Conservation (phyloP, 768 basidiomycete genomes). For the Polyporus arcularius region DNA sequence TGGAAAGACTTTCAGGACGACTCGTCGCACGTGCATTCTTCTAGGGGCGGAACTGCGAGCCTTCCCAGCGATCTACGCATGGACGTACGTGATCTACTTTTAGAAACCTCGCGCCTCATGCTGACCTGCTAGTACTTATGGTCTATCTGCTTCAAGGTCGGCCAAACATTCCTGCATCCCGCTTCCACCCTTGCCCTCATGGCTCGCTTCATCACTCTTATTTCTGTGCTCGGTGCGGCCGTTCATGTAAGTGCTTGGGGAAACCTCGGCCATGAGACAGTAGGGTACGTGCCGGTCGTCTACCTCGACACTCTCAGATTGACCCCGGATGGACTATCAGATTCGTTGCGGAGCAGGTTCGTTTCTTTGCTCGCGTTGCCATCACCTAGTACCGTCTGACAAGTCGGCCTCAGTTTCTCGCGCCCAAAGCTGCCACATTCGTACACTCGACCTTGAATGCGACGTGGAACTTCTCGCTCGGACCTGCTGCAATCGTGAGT, state of each 20-base stretch:
- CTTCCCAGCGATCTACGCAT: neutral
- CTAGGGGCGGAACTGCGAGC: neutral
- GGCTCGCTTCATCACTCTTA: neutral
- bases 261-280: conserved; percentile 23
- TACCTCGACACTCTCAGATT: no score
- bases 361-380: neutral
- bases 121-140: neutral
- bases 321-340: neutral
- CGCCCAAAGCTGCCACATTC: conserved; percentile 46
- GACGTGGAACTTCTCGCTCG: conserved; percentile 45
- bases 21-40: neutral
- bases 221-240: conserved; percentile 3
- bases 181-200: neutral
- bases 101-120: neutral
- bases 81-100: neutral
- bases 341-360: conserved; percentile 10
- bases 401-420: conserved; percentile 41
- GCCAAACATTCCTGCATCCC: neutral
- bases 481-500: conserved; percentile 48
- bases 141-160: neutral
- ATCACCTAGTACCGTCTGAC: neutral
- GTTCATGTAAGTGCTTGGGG: conserved; percentile 22
- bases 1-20: no score
- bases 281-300: conserved; percentile 16
- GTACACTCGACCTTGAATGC: conserved; percentile 46